These are phyloP conservation scores for Heterobasidion irregulare DNA, from an alignment of 1,284 basidiomycete species.

Conservation along the genomic window DNA sequence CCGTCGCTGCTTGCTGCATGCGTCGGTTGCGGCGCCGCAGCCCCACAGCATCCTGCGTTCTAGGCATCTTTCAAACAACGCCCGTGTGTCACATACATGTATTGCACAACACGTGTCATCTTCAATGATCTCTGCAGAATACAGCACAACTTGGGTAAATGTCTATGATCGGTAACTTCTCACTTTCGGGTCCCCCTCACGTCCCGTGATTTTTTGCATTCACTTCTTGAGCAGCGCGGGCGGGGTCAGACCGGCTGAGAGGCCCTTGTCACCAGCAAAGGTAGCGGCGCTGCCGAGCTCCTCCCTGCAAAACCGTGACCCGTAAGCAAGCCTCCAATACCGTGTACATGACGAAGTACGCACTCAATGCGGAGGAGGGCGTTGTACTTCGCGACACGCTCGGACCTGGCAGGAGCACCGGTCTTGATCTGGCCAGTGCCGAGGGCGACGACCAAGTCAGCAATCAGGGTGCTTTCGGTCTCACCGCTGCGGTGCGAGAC, in stretches of 20 bases:
- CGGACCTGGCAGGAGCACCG: conserved; percentile 89
- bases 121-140: background rate
- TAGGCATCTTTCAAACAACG: no score
- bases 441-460: conserved; percentile 93
- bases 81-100: no score
- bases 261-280: conserved; percentile 74
- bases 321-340: conserved; percentile 8
- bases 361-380: conserved; percentile 86
- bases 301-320: conserved; percentile 43
- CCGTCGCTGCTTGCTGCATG: background rate
- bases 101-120: no score
- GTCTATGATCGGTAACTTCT: background rate
- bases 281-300: conserved; percentile 59
- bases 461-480: conserved; percentile 94
- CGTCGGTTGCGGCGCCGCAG: no score
- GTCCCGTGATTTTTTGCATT: conserved; percentile 7
- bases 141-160: background rate
- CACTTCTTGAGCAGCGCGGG: conserved; percentile 71
- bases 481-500: conserved; percentile 98
- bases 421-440: conserved; percentile 97
- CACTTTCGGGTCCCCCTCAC: background rate
- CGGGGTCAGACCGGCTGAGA: conserved; percentile 66
- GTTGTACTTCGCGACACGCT: conserved; percentile 95
- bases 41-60: no score
- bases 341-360: conserved; percentile 21